Base-by-base conservation (phyloP, 371 early-diverging fungal genomes). In the Apophysomyces elegans region DNA sequence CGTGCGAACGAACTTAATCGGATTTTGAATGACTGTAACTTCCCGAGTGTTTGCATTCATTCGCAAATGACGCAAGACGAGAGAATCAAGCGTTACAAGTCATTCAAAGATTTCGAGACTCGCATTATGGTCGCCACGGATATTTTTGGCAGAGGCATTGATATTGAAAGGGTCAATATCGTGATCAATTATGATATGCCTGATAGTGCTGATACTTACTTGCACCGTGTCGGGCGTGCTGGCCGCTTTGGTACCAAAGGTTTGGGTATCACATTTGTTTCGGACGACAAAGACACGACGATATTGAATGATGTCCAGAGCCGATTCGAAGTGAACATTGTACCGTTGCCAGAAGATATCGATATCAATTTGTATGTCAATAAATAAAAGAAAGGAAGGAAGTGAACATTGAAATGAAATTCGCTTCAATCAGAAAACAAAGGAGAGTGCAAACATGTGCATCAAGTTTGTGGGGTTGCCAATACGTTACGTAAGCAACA, bases 241-340 rank as follows among this genome's bases (percentile, higher is more conserved):
- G 99, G 99, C 67, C 94, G 99, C 87, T 99, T 99, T 80, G 99
- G 99, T 80, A 99, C 99, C 74, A 95, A 97, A 87, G 99, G 99
- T 80, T 84, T 97, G 38, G 99, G 96, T 58, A 91, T 99, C 62
- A 96, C 97, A 7, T 98, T 99, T 83, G 94, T 99, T n/a, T 85
- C 96, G 14, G 91, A 90, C 37, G 91, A 91, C 18, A 94, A 90
- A 59, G 99, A 99, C 74, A 84, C 89, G 26, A 80, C 83, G 46
- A 82, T 91, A 1, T 76, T 99, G 56, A 92, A 95, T 73, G 85
- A 93, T 63, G 94, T 99, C 41, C 99, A 99, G 83, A 91, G 90
- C 57, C 88, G 95, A 62, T 99, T 99, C 76, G 99, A 97, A 79
- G 96, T 99, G 72, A 93, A 94, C 77, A 95, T 99, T 65, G 85